Conservation (phyloP, 2,329 filamentous ascomycete species). For the Metarhizium brunneum region DNA sequence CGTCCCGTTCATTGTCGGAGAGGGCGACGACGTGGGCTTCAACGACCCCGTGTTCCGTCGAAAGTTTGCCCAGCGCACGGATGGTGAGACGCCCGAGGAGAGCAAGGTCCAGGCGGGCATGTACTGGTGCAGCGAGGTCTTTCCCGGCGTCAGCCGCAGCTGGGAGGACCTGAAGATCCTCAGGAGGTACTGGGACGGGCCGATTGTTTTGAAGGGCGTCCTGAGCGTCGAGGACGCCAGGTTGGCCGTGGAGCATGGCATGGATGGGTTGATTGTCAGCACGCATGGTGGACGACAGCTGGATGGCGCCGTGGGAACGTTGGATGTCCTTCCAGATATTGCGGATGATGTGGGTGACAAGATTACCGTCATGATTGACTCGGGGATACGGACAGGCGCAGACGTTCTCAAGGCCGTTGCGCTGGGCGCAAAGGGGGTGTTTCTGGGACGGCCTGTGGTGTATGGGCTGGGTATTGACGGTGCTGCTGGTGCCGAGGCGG, state of each 20-base stretch:
- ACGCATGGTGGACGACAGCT: constrained; percentile 35
- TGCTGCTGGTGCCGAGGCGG: constrained; percentile 44
- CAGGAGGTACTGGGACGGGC: constrained; percentile 49
- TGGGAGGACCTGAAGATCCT: constrained; percentile 56
- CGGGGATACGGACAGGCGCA: constrained; percentile 29
- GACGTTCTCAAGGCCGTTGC: constrained; percentile 32
- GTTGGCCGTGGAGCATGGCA: constrained; percentile 25
- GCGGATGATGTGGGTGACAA: constrained; percentile 47
- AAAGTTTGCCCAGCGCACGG: constrained; percentile 23
- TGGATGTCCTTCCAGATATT: constrained; percentile 40
- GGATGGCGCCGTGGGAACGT: constrained; percentile 33
- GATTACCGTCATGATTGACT: constrained; percentile 45
- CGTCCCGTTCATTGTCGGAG: constrained; percentile 47
- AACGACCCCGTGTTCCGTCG: constrained; percentile 54
- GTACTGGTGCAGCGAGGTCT: constrained; percentile 43
- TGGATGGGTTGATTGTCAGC: constrained; percentile 30
- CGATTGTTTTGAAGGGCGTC: constrained; percentile 33
- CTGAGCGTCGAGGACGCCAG: constrained; percentile 30
- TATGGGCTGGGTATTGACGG: constrained; percentile 27
- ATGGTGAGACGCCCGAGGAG: constrained; percentile 36
- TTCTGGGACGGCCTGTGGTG: constrained; percentile 32
- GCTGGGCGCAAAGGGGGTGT: constrained; percentile 29
- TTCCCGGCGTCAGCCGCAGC: constrained; percentile 34
- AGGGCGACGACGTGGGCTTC: constrained; percentile 54
- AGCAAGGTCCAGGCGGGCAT: constrained; percentile 38